Evolutionary conservation across 2,329 filamentous ascomycete genomes (phyloP).

Genomic region (Trichocomaceae sp.): DNA sequence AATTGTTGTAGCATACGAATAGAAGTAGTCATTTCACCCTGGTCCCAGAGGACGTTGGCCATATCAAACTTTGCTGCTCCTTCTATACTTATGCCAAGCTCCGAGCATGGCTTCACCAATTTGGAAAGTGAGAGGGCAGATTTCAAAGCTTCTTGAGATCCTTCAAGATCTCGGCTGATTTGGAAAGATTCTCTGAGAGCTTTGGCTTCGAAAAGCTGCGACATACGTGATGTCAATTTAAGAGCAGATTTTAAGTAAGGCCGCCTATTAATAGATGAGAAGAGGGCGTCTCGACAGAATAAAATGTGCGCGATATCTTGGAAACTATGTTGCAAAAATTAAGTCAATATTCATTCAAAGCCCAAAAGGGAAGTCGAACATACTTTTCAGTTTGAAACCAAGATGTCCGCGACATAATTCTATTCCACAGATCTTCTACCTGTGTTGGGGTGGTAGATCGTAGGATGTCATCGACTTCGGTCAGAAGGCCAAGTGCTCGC

Average conservation of each 20-base stretch:
- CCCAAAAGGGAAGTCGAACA: background rate
- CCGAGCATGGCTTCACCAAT: conserved; percentile 62
- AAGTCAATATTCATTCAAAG: background rate
- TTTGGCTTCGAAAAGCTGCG: conserved; percentile 66
- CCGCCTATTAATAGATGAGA: conserved; percentile 71
- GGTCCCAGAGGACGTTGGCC: conserved; percentile 87
- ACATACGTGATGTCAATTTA: conserved; percentile 55
- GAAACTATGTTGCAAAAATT: conserved; percentile 26
- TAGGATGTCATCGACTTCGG: conserved; percentile 74
- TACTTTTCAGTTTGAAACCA: conserved; percentile 84
- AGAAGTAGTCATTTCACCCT: conserved; percentile 81
- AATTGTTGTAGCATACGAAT: conserved; percentile 81
- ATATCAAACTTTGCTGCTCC: conserved; percentile 73
- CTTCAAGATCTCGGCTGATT: conserved; percentile 71
- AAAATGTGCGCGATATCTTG: conserved; percentile 70
- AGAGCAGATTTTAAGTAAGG: conserved; percentile 55
- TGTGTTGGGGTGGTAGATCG: conserved; percentile 54
- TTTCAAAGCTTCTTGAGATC: conserved; percentile 79
- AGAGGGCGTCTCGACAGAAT: conserved; percentile 73
- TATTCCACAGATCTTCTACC: conserved; percentile 54
- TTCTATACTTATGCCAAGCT: conserved; percentile 68
- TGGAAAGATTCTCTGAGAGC: conserved; percentile 68
- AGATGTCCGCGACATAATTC: conserved; percentile 58
- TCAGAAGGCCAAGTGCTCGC: conserved; percentile 61
- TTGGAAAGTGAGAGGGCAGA: conserved; percentile 76